Evolutionary conservation across 345 rosid species (phyloP).

Genomic region (Euclidium syriacum): DNA sequence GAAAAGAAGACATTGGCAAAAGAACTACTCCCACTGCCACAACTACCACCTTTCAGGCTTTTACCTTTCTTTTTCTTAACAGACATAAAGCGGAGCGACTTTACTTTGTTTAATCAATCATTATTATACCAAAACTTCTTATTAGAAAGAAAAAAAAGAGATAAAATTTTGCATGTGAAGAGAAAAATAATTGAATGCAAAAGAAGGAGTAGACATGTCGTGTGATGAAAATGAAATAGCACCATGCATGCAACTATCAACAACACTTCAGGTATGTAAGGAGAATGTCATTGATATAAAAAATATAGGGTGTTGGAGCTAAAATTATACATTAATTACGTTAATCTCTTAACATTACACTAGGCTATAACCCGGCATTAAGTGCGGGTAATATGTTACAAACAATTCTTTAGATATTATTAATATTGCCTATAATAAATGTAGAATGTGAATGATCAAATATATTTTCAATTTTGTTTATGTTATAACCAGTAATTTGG

Average conservation of each 20-base stretch:
- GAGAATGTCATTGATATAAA: background rate
- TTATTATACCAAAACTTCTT: constrained; percentile 2
- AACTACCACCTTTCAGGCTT: constrained; percentile 19
- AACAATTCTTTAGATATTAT: no score
- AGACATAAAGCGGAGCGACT: constrained; percentile 15
- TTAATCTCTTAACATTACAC: no score
- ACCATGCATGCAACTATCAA: constrained; percentile 7
- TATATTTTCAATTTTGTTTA: no score
- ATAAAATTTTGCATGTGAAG: background rate
- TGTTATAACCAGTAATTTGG: no score
- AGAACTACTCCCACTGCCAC: constrained; percentile 6
- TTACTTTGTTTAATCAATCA: constrained; percentile 21
- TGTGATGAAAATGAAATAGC: background rate
- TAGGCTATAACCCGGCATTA: no score
- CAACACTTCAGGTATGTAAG: background rate
- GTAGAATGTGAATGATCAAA: no score
- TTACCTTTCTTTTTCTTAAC: constrained; percentile 11
- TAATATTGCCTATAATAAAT: no score
- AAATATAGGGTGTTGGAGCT: no score
- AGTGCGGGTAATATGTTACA: no score
- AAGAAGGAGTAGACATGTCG: constrained; percentile 5
- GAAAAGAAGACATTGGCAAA: constrained; percentile 8
- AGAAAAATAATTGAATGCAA: constrained; percentile 9
- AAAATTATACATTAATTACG: no score
- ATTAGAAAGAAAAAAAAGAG: background rate